Conservation (phyloP, 306 rosid species). For the Gynostemma pentaphyllum region DNA sequence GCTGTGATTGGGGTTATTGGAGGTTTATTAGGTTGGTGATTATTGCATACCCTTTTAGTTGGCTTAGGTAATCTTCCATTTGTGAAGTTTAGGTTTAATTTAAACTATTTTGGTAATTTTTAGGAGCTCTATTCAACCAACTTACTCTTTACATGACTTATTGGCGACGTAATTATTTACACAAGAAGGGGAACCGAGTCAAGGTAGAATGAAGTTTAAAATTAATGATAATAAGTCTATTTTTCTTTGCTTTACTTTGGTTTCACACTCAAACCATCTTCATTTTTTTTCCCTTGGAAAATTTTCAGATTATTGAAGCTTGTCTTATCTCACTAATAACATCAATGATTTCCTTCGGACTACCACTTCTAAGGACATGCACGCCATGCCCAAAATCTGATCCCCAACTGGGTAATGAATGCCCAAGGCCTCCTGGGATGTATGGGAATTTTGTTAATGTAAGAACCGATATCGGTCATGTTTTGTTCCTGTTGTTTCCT, state of each 20-base stretch:
- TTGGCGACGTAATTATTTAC: conserved; percentile 86
- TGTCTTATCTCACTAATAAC: conserved; percentile 79
- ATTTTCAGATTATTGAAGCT: conserved; percentile 75
- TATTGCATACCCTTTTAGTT: not conserved
- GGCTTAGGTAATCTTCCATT: not conserved
- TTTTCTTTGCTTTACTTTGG: not conserved
- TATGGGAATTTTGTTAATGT: conserved; percentile 97
- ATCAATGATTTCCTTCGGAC: conserved; percentile 75
- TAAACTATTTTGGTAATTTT: conserved; percentile 1
- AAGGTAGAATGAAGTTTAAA: conserved; percentile 37
- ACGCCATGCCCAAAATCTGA: conserved; percentile 77
- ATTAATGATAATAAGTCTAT: not conserved
- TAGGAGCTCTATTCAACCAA: conserved; percentile 94
- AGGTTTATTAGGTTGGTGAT: conserved; percentile 65
- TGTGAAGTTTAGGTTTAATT: conserved; percentile 9
- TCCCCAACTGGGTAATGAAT: conserved; percentile 63
- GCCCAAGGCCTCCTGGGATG: conserved; percentile 89
- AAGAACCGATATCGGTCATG: conserved; percentile 24
- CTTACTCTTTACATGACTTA: conserved; percentile 62
- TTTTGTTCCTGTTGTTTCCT: conserved; percentile 7
- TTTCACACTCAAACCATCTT: not conserved
- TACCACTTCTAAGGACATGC: conserved; percentile 85
- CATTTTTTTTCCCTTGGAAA: not conserved
- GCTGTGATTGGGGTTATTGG: conserved; percentile 92
- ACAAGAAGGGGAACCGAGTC: conserved; percentile 84